phyloP scores from a whole-genome alignment of 371 early-diverging fungal genomes.

The Mucor lusitanicus region DNA sequence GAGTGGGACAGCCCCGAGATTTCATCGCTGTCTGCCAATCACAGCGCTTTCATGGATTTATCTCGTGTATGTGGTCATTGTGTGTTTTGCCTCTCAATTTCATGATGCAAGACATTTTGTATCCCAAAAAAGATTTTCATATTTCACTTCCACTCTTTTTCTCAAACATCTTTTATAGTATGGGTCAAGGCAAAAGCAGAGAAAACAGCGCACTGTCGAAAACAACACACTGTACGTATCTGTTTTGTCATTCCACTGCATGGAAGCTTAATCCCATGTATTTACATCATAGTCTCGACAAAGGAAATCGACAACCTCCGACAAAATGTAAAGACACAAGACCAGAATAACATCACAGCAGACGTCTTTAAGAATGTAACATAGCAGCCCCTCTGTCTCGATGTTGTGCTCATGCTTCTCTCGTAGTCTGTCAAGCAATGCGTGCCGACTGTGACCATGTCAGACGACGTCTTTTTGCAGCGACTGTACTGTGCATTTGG shows the following conservation, averaged over 20 bases:
- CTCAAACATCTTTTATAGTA: constrained; percentile 10
- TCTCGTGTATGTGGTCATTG: background rate
- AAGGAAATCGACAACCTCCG: constrained; percentile 70
- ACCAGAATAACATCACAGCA: constrained; percentile 62
- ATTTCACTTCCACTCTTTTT: background rate
- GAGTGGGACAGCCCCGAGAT: background rate
- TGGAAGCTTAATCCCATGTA: background rate
- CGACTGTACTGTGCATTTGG: constrained; percentile 78
- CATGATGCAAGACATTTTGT: background rate
- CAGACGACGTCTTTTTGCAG: constrained; percentile 76
- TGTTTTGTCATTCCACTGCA: background rate
- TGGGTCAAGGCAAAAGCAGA: constrained; percentile 65
- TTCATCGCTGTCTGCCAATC: background rate
- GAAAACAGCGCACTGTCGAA: constrained; percentile 56
- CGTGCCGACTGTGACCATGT: constrained; percentile 55
- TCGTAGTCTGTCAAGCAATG: constrained; percentile 43
- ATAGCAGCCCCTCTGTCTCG: background rate
- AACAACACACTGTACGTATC: constrained; percentile 55
- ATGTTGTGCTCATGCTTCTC: background rate
- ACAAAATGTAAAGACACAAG: constrained; percentile 60
- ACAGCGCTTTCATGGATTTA: background rate
- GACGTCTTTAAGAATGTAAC: constrained; percentile 75
- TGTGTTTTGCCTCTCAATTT: background rate
- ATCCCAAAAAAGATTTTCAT: background rate
- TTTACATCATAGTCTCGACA: constrained; percentile 27